Evolutionary conservation across 179 eudicot species (phyloP), one percentile per base, ranked within the genome.

Genomic region (Actinidia chinensis): DNA sequence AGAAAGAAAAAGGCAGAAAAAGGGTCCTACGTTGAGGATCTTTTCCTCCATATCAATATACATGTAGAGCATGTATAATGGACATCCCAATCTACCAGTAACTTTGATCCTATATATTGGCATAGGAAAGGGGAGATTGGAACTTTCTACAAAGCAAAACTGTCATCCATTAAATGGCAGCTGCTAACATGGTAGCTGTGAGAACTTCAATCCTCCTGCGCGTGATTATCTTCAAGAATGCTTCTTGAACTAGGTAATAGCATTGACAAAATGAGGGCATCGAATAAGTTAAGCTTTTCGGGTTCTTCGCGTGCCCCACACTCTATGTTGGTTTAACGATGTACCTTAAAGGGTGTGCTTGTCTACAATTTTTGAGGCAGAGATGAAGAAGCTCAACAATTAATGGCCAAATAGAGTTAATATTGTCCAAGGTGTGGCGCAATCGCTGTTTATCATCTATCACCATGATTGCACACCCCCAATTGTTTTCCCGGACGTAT

Each of bases 111-210:
- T 7, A 12, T 40, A 17, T 79, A 82, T 80, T 84, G n/a, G 86
- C 74, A 83, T 87, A 25, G 88, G 90, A 10, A 71, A 36, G n/a
- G 86, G 83, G 88, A 28, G 76, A 64, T 46, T 86, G 90, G 59
- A n/a, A 73, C 73, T 46, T 87, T n/a, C 63, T 87, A 87, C 60
- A 87, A 83, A 76, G 88, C 84, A 56, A 44, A 67, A 8, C 73
- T 87, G 46, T 54, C 78, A 71, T 79, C 76, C 18, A 69, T 68
- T 56, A n/a, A 71, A 76, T 25, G 79, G n/a, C n/a, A n/a, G n/a
- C n/a, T n/a, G n/a, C n/a, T n/a, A n/a, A n/a, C n/a, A 82, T 50
- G 42, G 77, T 87, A 50, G 90, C 90, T 51, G 84, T 87, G 5
- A 85, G 40, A 61, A 76, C 85, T 28, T 50, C 71, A n/a, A n/a